Base-by-base conservation (phyloP, 306 rosid species). In the Arachis hypogaea region DNA sequence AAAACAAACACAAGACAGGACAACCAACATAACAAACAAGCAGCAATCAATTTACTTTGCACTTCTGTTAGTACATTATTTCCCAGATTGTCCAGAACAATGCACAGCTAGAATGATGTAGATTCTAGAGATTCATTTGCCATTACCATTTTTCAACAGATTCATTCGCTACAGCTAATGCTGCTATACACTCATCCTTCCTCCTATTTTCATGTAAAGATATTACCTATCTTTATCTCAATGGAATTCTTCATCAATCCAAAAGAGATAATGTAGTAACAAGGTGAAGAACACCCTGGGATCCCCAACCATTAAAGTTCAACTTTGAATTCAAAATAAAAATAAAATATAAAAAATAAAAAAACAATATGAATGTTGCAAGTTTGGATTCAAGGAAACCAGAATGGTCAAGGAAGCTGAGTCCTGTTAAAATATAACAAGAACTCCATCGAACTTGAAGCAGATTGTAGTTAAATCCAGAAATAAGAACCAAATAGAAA, bases 1-100 rank as follows among this genome's bases (percentile, higher is more conserved):
- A 14, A 56, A 11, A 33, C 10, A 49, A 76, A 54, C 49, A 51
- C 36, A 47, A 58, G 59, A 73, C 40, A 80, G 49, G 59, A 70
- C 49, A 81, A 4, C 28, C 61, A 59, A 38, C 47, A 57, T 28
- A 11, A 57, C 44, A 56, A 63, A 49, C 5, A 5, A 38, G 43
- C 66, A 75, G 1, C 59, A 58, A 50, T 41, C 11, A 68, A 62
- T 36, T 9, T 29, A 59, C 46, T 36, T 55, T 63, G 49, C 46
- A 74, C 68, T 46, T 73, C 58, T 30, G 50, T 38, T 68, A 18
- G 67, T 47, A 18, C 62, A 40, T 36, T 51, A 28, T 30, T 42
- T 47, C 59, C 14, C 14, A 73, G 14, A 51, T 56, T 36, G 59
- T 7, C 56, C 64, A 41, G 63, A 61, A 49, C 68, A 47, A 49